A percentile compares a stretch with the other conserved stretches of the same genome.
These are phyloP conservation scores for Chlorella vulgaris DNA, from an alignment of 139 green algal genomes.

Conservation along the genomic window DNA sequence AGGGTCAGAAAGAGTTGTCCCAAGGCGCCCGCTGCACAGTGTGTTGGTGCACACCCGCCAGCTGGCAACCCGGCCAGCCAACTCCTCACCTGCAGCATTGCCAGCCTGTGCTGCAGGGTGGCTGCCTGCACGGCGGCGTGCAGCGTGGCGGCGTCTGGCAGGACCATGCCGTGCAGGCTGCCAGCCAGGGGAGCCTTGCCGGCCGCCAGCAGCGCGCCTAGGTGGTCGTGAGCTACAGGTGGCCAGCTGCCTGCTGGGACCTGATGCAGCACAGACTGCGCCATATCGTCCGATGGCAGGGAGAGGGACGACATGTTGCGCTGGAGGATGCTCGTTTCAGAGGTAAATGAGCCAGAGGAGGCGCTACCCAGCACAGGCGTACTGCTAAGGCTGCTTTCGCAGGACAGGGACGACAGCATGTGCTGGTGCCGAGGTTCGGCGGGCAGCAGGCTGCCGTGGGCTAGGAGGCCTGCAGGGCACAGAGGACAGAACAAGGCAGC, in stretches of 20 bases:
- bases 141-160: background rate
- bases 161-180: constrained; percentile 19
- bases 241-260: too few relatives aligned
- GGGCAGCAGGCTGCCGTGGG: background rate
- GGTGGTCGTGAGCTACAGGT: background rate
- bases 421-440: background rate
- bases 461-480: constrained; percentile 9
- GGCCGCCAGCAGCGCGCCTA: constrained; percentile 1
- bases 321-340: background rate
- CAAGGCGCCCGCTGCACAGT: too few relatives aligned
- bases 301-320: constrained; percentile 27
- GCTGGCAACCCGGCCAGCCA: background rate
- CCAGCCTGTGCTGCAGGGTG: constrained; percentile 13
- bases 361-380: constrained; percentile 11
- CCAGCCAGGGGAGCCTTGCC: constrained; percentile 7
- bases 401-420: background rate
- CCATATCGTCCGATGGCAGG: constrained; percentile 1
- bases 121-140: constrained; percentile 17
- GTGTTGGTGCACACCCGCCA: background rate
- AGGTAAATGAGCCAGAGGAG: background rate
- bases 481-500: background rate
- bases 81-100: constrained; percentile 12
- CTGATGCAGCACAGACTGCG: too few relatives aligned
- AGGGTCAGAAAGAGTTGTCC: background rate
- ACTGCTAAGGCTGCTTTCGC: constrained; percentile 31